These are phyloP conservation scores for Dactylellina parvicollis DNA, from an alignment of 2,329 filamentous ascomycete genomes.

Conservation along the genomic window DNA sequence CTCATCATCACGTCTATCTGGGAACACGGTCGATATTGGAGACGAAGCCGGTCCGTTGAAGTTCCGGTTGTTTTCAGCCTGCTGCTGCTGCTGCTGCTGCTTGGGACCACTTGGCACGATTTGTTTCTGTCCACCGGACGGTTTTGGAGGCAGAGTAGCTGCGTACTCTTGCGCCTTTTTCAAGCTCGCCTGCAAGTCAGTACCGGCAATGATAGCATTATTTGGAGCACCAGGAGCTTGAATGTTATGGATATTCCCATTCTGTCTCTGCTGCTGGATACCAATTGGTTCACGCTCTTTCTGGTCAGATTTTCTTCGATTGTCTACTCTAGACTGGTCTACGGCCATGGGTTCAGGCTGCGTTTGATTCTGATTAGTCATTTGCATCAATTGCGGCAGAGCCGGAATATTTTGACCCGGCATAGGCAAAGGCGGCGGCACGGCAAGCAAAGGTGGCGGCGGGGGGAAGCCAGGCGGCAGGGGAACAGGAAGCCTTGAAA, in stretches of 20 bases:
- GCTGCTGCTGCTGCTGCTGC: conserved; percentile 18
- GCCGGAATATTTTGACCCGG: conserved; percentile 27
- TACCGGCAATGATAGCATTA: conserved; percentile 2
- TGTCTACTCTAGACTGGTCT: conserved; percentile 37
- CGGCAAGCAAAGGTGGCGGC: conserved; percentile 17
- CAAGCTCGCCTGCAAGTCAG: conserved; percentile 47
- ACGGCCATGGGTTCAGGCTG: conserved; percentile 49
- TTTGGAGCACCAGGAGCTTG: too few relatives aligned
- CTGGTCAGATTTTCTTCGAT: conserved; percentile 24
- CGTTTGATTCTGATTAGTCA: conserved; percentile 31
- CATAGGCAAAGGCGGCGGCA: conserved; percentile 17
- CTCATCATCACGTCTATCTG: conserved; percentile 49
- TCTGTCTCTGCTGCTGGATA: conserved; percentile 23
- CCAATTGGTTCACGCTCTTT: conserved; percentile 18
- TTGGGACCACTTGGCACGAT: conserved; percentile 3
- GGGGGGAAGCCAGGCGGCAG: conserved; percentile 19
- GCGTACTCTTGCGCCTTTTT: conserved; percentile 49
- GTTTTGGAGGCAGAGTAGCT: conserved; percentile 42
- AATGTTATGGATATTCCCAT: conserved; percentile 9
- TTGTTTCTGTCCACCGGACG: conserved; percentile 19
- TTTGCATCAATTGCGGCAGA: conserved; percentile 24
- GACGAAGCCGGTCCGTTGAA: neutral
- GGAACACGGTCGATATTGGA: conserved; percentile 1
- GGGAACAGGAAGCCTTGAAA: conserved; percentile 40
- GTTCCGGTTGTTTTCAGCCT: conserved; percentile 39